phyloP scores from a whole-genome alignment of 1,139 yeast genomes.

The Kodamaea plutei region DNA sequence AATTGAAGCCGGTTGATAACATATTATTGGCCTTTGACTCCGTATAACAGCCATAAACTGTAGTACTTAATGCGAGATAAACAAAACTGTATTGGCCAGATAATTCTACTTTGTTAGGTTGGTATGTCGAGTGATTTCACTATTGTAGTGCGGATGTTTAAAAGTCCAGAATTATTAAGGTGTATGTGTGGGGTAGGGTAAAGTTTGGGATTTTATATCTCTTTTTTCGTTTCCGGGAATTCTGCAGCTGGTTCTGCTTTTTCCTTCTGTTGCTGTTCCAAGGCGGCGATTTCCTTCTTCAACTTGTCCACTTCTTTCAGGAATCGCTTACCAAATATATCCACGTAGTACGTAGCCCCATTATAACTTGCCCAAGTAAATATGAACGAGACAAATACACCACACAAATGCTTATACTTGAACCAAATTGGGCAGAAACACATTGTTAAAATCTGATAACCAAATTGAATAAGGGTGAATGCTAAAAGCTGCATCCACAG shows the following conservation, averaged over 20 bases:
- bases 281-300: conserved; percentile 59
- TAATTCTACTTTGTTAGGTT: no score
- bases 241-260: conserved; percentile 3
- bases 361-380: conserved; percentile 80
- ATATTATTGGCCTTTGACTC: no score
- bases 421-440: conserved; percentile 85
- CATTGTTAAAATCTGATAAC: conserved; percentile 88
- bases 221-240: background rate
- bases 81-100: no score
- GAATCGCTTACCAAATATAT: conserved; percentile 82
- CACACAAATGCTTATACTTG: conserved; percentile 61
- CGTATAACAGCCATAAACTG: no score
- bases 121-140: no score
- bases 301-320: conserved; percentile 76
- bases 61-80: no score
- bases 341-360: conserved; percentile 93
- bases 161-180: no score
- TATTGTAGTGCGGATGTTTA: no score
- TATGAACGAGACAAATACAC: conserved; percentile 63
- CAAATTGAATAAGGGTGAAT: conserved; percentile 81
- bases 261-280: conserved; percentile 34
- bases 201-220: background rate
- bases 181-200: no score
- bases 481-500: conserved; percentile 79
- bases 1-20: no score